Percentiles rank a stretch among this genome's conserved stretches.
Evolutionary conservation across 495 filamentous ascomycete genomes (phyloP).

Genomic region (Hypoxylon lienhwacheense): DNA sequence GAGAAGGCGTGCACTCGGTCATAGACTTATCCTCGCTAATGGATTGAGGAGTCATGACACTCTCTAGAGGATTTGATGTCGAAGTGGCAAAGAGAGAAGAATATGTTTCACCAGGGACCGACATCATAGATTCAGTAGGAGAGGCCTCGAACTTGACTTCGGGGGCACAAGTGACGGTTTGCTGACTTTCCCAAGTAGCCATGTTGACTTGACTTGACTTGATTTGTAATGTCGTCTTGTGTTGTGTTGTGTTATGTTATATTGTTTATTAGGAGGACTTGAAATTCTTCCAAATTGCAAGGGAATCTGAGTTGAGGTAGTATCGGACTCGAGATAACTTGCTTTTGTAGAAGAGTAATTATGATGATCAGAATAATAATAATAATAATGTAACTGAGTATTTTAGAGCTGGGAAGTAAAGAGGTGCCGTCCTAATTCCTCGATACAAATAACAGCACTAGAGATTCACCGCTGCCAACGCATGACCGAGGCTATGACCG

Average conservation of each 20-base stretch:
- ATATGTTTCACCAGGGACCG: constrained; percentile 54
- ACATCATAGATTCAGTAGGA: constrained; percentile 56
- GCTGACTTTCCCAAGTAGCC: constrained; percentile 45
- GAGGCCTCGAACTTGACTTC: constrained; percentile 54
- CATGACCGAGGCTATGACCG: too few species aligned
- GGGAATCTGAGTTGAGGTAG: too few species aligned
- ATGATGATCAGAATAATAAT: too few species aligned
- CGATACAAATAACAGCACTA: constrained; percentile 43
- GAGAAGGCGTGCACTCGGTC: constrained; percentile 17
- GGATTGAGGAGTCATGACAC: constrained; percentile 51
- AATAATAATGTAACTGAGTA: background rate
- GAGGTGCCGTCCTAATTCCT: constrained; percentile 50
- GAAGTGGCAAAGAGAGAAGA: constrained; percentile 51
- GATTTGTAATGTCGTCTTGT: too few species aligned
- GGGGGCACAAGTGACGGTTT: constrained; percentile 39
- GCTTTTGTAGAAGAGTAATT: constrained; percentile 22
- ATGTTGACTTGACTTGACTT: constrained; percentile 32
- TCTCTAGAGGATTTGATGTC: constrained; percentile 45
- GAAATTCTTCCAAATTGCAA: constrained; percentile 21
- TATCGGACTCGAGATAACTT: background rate
- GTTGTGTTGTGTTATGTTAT: constrained; percentile 6
- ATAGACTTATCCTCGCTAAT: constrained; percentile 31
- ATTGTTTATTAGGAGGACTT: constrained; percentile 43
- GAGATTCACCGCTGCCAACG: constrained; percentile 23
- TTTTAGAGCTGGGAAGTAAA: constrained; percentile 38